phyloP scores from a whole-genome alignment of 805 yeast genomes.

The Ogataea neopini region DNA sequence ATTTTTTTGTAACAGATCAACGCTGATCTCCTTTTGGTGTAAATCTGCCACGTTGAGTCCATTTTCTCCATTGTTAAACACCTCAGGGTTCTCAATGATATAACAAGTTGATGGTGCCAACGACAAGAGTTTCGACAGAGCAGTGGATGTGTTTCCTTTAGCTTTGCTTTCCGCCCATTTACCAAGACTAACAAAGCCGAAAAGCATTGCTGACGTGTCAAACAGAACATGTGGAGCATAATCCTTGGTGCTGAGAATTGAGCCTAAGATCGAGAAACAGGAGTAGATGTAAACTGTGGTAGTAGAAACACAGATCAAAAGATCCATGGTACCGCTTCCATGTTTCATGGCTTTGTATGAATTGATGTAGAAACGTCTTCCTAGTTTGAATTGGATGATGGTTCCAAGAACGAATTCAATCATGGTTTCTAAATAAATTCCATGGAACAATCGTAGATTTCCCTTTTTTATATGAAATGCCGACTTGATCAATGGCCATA shows the following conservation, averaged over 20 bases:
- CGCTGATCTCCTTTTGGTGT: slow-evolving; percentile 53
- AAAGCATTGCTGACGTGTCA: slow-evolving; percentile 84
- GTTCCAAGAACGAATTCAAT: slow-evolving; percentile 58
- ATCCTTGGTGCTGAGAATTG: slow-evolving; percentile 43
- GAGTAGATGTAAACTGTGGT: slow-evolving; percentile 78
- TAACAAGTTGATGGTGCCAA: slow-evolving; percentile 77
- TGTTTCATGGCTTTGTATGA: slow-evolving; percentile 66
- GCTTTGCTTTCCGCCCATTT: slow-evolving; percentile 91
- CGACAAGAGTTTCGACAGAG: slow-evolving; percentile 77
- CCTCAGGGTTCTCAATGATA: slow-evolving; percentile 49
- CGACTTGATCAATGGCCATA: slow-evolving; percentile 42
- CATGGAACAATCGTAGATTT: slow-evolving; percentile 40
- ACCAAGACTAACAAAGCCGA: slow-evolving; percentile 83
- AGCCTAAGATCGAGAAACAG: slow-evolving; percentile 54
- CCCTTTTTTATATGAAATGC: slow-evolving; percentile 16
- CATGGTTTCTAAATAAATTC: slow-evolving; percentile 64
- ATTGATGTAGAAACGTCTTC: slow-evolving; percentile 63
- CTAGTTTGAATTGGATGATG: slow-evolving; percentile 67
- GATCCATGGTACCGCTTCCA: slow-evolving; percentile 87
- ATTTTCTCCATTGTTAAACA: slow-evolving; percentile 8
- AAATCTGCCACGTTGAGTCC: slow-evolving; percentile 24
- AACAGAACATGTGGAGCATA: slow-evolving; percentile 70
- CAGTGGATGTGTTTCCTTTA: slow-evolving; percentile 89
- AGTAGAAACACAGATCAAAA: slow-evolving; percentile 81
- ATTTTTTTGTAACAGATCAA: slow-evolving; percentile 73